phyloP scores from a whole-genome alignment of 2,329 filamentous ascomycete genomes.

The Fusarium aywerte region DNA sequence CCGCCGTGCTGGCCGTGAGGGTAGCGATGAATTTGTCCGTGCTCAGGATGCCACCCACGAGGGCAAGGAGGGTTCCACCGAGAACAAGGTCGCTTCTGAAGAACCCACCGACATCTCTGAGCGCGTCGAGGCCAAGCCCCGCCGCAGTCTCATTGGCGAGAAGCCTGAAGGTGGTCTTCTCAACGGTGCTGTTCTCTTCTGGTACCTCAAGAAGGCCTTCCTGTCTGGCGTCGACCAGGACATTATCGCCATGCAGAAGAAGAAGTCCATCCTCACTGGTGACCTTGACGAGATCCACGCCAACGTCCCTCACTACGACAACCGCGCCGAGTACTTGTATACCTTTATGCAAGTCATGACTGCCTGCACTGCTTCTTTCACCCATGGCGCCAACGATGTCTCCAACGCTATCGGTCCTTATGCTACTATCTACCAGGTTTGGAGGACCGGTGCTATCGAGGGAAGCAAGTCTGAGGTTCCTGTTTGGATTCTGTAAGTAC shows the following conservation, averaged over 20 bases:
- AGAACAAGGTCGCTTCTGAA: slow-evolving; percentile 32
- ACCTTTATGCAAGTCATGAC: slow-evolving; percentile 71
- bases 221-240: slow-evolving; percentile 46
- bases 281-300: slow-evolving; percentile 67
- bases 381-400: slow-evolving; percentile 75
- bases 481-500: slow-evolving; percentile 64
- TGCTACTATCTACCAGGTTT: slow-evolving; percentile 71
- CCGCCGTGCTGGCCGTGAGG: slow-evolving; percentile 48
- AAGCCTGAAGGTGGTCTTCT: slow-evolving; percentile 35
- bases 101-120: slow-evolving; percentile 1
- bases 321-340: slow-evolving; percentile 67
- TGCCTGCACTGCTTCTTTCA: slow-evolving; percentile 71
- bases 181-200: slow-evolving; percentile 34
- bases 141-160: slow-evolving; percentile 34
- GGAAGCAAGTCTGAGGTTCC: slow-evolving; percentile 62
- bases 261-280: slow-evolving; percentile 62
- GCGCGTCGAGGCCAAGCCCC: slow-evolving; percentile 18
- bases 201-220: slow-evolving; percentile 42
- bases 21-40: slow-evolving; percentile 40
- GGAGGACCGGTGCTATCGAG: slow-evolving; percentile 59
- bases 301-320: slow-evolving; percentile 68
- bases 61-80: slow-evolving; percentile 39
- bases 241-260: slow-evolving; percentile 44
- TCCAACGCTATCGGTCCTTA: slow-evolving; percentile 71
- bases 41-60: slow-evolving; percentile 32